These are phyloP conservation scores for Fusarium concolor DNA, from an alignment of 2,329 filamentous ascomycete genomes.

Conservation along the genomic window DNA sequence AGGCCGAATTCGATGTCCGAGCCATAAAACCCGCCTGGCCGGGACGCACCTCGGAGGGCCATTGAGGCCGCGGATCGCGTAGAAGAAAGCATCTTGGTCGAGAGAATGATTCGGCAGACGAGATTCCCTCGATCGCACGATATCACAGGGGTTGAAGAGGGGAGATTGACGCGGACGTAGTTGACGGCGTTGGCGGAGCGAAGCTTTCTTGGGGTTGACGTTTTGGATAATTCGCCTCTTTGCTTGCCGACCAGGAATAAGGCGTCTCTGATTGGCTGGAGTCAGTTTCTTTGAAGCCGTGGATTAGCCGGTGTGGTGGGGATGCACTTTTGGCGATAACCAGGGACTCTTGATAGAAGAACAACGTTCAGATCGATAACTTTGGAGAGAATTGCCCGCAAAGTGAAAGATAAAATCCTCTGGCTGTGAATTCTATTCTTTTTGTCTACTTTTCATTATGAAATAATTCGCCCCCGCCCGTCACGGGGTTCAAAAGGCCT, in stretches of 20 bases:
- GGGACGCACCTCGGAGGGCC: constrained; percentile 62
- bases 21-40: constrained; percentile 40
- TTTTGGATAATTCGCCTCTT: constrained; percentile 49
- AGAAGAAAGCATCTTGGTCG: constrained; percentile 59
- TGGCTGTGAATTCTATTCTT: too few relatives aligned
- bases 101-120: constrained; percentile 31
- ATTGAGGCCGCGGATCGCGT: constrained; percentile 64
- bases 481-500: constrained; percentile 6
- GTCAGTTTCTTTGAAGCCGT: constrained; percentile 19
- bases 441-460: not conserved
- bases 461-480: constrained; percentile 8
- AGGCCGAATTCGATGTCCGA: constrained; percentile 15
- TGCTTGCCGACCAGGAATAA: constrained; percentile 45
- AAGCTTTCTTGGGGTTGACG: constrained; percentile 46
- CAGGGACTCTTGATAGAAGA: not conserved
- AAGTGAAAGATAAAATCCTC: not conserved
- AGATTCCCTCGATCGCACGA: constrained; percentile 37
- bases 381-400: not conserved
- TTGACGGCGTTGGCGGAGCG: constrained; percentile 28
- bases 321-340: constrained; percentile 21
- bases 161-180: constrained; percentile 31
- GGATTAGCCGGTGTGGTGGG: constrained; percentile 46
- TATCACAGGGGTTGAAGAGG: constrained; percentile 26
- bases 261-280: constrained; percentile 48
- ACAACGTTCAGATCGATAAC: not conserved